Evolutionary conservation across 2,329 filamentous ascomycete species (phyloP), one percentile per base, ranked within the genome.

Genomic region (Talaromyces sp.): DNA sequence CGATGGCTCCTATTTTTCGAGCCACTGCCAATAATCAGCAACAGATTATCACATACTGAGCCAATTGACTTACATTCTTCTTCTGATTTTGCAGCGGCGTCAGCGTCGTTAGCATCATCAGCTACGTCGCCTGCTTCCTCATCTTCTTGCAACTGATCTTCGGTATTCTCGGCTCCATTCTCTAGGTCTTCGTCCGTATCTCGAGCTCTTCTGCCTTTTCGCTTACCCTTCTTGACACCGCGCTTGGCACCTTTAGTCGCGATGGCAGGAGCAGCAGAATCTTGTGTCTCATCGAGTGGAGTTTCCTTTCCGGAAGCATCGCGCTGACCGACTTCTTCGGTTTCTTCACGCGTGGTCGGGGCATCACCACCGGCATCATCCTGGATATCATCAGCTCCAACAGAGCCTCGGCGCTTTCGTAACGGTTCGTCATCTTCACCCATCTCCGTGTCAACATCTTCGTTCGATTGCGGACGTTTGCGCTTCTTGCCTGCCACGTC

Each of bases 1-100:
- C 91, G 74, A 93, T 89, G 0, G 93, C 93, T 38, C 86, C 86
- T 73, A 88, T 89, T 79, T 94, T 95, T 74, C 88, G 89, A 72
- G 91, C 87, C 69, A 91, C 91, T 94, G 72, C 67, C 66, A 70
- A 75, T 67, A 40, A 71, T 72, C 40, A 67, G 68, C 77, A 29
- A 17, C 31, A 19, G 2, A 11, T 25, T n/a, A 36, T n/a, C 22
- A 36, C 43, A 53, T n/a, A 36, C 17, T 15, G 19, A 43, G 2
- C 27, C 10, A 38, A 29, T 56, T 47, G 19, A 77, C 77, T 79
- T 78, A 81, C 80, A 76, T 72, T 84, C 83, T 77, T 86, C 84
- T 70, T 85, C 83, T 19, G 76, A 76, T 71, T 81, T 84, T n/a
- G 79, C 77, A n/a, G 73, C 68, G 5, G 75, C 76, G 61, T 82